Base-by-base conservation (phyloP, 129 eudicot genomes). In the Chrysanthemum makinoi region DNA sequence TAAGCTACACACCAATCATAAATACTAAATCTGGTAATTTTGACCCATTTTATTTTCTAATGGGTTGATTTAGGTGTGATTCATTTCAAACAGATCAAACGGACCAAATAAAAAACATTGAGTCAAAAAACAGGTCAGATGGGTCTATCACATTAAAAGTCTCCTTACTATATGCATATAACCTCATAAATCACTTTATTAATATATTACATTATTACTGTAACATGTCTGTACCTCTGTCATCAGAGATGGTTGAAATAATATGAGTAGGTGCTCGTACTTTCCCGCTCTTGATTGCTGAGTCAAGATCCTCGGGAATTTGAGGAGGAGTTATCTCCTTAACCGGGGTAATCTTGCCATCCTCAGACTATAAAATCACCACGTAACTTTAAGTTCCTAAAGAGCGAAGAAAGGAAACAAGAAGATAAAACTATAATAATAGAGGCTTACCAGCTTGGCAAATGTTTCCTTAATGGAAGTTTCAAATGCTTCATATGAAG, bases 261-360 rank as follows among this genome's bases (percentile, higher is more conserved):
- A 90, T 94, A 79, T 94, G 97, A 75, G 99, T 94, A 44, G 97
- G 99, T 50, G 94, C 97, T 15, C 97, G 91, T 68, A 94, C 99
- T 94, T 94, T 94, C 33, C 99, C 99, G 59, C 99, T 94, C 86
- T 87, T 94, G 17, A 94, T 90, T 62, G 97, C 99, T 6, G 89
- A 70, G 83, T 65, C 90, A 70, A 94, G 91, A 79, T 94, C 99
- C 81, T 94, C 99, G 6, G 99, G 99, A 69, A 94, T 90, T 86
- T 80, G 97, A 65, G 99, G 99, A 49, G 99, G 99, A 17, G 80
- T 83, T 15, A 90, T 76, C 84, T 94, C 99, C 83, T 87, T 94
- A 26, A 86, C 82, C 8, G 89, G 79, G 57, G 91, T 10, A 64
- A 90, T 94, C 59, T 90, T 88, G 0, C 97, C 99, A 13, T 61